Evolutionary conservation across 1,139 yeast species (phyloP).

Genomic region (Blastobotrys raffinosifermentans): DNA sequence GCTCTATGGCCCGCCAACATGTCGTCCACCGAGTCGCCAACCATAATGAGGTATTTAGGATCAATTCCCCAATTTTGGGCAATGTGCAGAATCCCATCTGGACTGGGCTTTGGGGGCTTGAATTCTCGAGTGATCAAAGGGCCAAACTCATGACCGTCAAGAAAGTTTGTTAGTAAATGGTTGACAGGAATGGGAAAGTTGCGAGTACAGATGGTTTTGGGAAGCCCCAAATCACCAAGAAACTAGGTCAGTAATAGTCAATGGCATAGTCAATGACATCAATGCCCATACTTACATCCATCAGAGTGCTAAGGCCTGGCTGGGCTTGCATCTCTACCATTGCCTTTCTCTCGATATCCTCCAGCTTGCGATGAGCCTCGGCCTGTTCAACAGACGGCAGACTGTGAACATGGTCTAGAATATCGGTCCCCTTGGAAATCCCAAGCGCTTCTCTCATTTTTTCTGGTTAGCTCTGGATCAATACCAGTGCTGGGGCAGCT

Average conservation of each 20-base stretch:
- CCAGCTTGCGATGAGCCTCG: conserved; percentile 43
- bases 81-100: conserved; percentile 52
- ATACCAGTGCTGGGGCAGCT: not conserved
- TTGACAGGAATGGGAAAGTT: conserved; percentile 49
- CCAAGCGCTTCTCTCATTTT: conserved; percentile 56
- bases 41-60: conserved; percentile 51
- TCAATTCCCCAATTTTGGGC: conserved; percentile 40
- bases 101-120: conserved; percentile 59
- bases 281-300: conserved; percentile 24
- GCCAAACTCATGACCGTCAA: conserved; percentile 41
- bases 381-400: conserved; percentile 38
- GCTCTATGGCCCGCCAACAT: conserved; percentile 55
- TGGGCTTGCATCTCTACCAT: conserved; percentile 56
- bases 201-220: conserved; percentile 55
- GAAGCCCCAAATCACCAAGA: conserved; percentile 33
- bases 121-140: conserved; percentile 55
- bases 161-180: conserved; percentile 40
- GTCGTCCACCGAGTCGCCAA: conserved; percentile 64
- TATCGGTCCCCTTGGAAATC: conserved; percentile 44
- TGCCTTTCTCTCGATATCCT: conserved; percentile 48
- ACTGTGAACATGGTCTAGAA: conserved; percentile 43
- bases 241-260: conserved; percentile 24
- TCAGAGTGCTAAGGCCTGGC: conserved; percentile 34
- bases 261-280: not conserved
- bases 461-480: conserved; percentile 22